A percentile compares a stretch with the other conserved stretches of the same genome.
Evolutionary conservation across 768 basidiomycete genomes (phyloP).

Genomic region (Obba rivulosa): DNA sequence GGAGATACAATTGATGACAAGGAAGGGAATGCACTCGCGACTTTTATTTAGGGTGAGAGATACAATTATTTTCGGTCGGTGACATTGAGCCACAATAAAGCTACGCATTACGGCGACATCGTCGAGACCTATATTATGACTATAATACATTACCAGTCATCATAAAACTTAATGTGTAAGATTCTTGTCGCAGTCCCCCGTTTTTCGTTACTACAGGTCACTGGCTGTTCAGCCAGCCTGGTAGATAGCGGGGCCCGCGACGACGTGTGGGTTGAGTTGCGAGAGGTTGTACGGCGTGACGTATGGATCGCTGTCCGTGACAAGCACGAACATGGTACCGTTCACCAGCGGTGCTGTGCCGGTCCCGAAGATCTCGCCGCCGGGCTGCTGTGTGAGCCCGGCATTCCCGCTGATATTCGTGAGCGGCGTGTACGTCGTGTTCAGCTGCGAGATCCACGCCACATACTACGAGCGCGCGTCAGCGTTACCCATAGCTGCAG

Average conservation of each 20-base stretch:
- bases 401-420: constrained; percentile 35
- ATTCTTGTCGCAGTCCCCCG: too few species aligned
- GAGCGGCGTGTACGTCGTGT: constrained; percentile 52
- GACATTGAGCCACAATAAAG: too few species aligned
- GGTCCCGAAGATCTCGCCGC: constrained; percentile 38
- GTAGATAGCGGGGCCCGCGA: constrained; percentile 52
- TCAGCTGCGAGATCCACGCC: constrained; percentile 57
- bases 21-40: too few species aligned
- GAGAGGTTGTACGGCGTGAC: constrained; percentile 58
- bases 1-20: too few species aligned
- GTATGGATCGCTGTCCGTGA: constrained; percentile 42
- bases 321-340: constrained; percentile 47
- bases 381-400: constrained; percentile 46
- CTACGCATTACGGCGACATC: too few species aligned
- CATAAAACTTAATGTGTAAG: too few species aligned
- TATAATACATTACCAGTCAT: too few species aligned
- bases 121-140: too few species aligned
- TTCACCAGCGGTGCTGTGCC: constrained; percentile 40
- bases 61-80: too few species aligned
- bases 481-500: not conserved
- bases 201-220: too few species aligned
- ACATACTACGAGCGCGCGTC: constrained; percentile 32
- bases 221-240: constrained; percentile 35
- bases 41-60: too few species aligned
- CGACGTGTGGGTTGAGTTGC: constrained; percentile 44